Percentiles rank a stretch among this genome's conserved stretches.
These are phyloP conservation scores for Penicillium sp. DNA, from an alignment of 2,329 filamentous ascomycete species.

Conservation along the genomic window DNA sequence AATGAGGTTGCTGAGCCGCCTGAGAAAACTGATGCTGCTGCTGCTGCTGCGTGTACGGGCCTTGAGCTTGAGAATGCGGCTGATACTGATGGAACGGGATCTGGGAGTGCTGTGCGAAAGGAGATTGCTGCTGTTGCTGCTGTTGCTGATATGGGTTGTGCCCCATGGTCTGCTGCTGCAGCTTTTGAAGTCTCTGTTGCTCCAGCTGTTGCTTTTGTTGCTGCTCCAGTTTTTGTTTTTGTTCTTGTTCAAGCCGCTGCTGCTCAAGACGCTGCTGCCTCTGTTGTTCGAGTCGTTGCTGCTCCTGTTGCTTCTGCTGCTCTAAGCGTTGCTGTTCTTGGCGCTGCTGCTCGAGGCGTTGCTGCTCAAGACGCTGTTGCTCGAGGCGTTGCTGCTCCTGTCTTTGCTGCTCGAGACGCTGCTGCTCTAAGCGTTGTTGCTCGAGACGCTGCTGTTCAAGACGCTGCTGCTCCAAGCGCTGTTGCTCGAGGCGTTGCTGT, in stretches of 20 bases:
- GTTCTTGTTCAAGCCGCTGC: slow-evolving; percentile 17
- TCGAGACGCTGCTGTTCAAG: slow-evolving; percentile 17
- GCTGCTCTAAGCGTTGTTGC: slow-evolving; percentile 23
- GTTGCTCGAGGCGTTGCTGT: slow-evolving; percentile 21
- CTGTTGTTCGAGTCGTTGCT: slow-evolving; percentile 23
- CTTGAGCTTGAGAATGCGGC: slow-evolving; percentile 8
- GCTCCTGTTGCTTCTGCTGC: slow-evolving; percentile 20
- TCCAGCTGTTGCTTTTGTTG: slow-evolving; percentile 19
- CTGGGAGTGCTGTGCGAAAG: slow-evolving; percentile 24
- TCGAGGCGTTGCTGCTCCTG: slow-evolving; percentile 20
- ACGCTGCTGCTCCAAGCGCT: slow-evolving; percentile 19
- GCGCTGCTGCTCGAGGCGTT: slow-evolving; percentile 22
- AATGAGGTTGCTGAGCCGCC: slow-evolving; percentile 23
- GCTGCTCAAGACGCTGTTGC: slow-evolving; percentile 16
- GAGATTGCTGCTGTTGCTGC: slow-evolving; percentile 14
- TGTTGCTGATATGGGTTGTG: slow-evolving; percentile 31
- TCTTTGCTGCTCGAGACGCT: slow-evolving; percentile 16
- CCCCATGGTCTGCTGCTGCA: slow-evolving; percentile 25
- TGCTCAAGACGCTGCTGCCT: slow-evolving; percentile 24
- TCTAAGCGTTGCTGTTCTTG: slow-evolving; percentile 15
- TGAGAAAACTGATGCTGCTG: slow-evolving; percentile 19
- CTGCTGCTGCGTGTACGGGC: slow-evolving; percentile 19
- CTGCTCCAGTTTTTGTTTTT: slow-evolving; percentile 17
- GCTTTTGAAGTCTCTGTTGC: slow-evolving; percentile 23
- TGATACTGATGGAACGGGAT: slow-evolving; percentile 29